phyloP scores from a whole-genome alignment of 2,329 filamentous ascomycete genomes.

The Thielaviopsis euricoi region DNA sequence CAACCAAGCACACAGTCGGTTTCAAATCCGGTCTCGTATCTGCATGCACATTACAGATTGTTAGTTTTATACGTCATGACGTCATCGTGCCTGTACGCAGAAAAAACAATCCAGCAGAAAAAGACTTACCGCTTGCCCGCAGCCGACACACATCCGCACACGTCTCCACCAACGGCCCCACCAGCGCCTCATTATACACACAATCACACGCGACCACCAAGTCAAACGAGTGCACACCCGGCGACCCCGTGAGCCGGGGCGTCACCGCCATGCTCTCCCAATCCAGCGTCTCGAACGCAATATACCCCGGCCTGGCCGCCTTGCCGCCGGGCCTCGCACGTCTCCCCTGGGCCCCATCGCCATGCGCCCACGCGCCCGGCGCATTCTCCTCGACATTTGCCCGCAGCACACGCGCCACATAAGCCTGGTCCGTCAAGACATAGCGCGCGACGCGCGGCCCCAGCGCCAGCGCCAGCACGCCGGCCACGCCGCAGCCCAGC shows the following conservation, averaged over 20 bases:
- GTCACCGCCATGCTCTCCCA: constrained; percentile 59
- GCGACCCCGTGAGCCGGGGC: constrained; percentile 17
- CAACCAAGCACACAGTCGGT: constrained; percentile 62
- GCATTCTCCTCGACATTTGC: constrained; percentile 56
- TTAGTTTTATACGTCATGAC: neutral
- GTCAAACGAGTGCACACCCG: constrained; percentile 35
- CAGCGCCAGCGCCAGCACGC: constrained; percentile 56
- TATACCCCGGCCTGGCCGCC: constrained; percentile 16
- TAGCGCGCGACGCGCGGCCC: constrained; percentile 42
- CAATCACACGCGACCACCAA: constrained; percentile 77
- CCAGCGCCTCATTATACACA: constrained; percentile 81
- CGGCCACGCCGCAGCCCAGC: constrained; percentile 77
- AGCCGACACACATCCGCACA: constrained; percentile 59
- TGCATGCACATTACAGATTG: neutral
- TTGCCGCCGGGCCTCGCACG: neutral
- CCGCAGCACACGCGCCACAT: constrained; percentile 61
- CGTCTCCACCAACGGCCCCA: constrained; percentile 66
- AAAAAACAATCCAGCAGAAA: neutral
- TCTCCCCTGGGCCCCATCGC: neutral
- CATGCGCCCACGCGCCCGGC: constrained; percentile 6
- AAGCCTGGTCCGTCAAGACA: constrained; percentile 74
- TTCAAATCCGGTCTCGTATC: neutral
- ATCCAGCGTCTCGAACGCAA: constrained; percentile 51
- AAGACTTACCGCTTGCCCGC: constrained; percentile 18
- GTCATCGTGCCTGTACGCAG: neutral